Evolutionary conservation across 768 basidiomycete species (phyloP), one percentile per base, ranked within the genome.

Genomic region (Psilocybe subaeruginosa): DNA sequence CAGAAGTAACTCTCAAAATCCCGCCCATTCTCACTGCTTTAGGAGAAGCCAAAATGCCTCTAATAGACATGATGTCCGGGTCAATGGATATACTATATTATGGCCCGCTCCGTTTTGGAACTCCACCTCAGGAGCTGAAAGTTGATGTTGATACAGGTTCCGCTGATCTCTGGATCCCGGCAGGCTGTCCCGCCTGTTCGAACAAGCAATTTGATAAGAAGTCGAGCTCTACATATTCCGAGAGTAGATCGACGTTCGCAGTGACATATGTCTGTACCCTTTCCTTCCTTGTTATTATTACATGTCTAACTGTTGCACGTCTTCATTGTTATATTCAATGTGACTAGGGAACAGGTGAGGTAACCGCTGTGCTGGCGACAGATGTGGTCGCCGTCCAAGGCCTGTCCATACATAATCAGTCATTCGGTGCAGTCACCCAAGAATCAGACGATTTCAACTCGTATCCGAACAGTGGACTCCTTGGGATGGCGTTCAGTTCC

Each of bases 101-200:
- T 39, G 73, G 70, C 2, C 57, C 67, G 19, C 55, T 88, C 50
- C 37, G 64, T 4, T 76, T 91, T 54, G 90, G 90, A 8, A 85
- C 85, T 16, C 82, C 82, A 1, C 64, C 74, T 0, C 87, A 89
- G 69, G 55, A 63, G 19, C 66, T 90, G 16, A 75, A 78, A 2
- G 79, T 90, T 35, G 83, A 88, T 70, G 75, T 90, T 64, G 90
- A 91, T 70, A 90, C 89, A 2, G 87, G 89, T 53, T 87, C 85
- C 6, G 77, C 83, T 35, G 90, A 91, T 68, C 76, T 88, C n/a
- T 90, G 88, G 85, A 70, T 77, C 2, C 78, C 82, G 30, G 69
- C 73, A 12, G 55, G 68, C 47, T 85, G 85, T 66, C 12, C 49
- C 1, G 39, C 64, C 14, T 86, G 85, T 61, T 61, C 62, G n/a